Percentiles rank a stretch among this genome's conserved stretches.
Conservation (phyloP, 78 protist species). For the Polysphondylium violaceum region DNA sequence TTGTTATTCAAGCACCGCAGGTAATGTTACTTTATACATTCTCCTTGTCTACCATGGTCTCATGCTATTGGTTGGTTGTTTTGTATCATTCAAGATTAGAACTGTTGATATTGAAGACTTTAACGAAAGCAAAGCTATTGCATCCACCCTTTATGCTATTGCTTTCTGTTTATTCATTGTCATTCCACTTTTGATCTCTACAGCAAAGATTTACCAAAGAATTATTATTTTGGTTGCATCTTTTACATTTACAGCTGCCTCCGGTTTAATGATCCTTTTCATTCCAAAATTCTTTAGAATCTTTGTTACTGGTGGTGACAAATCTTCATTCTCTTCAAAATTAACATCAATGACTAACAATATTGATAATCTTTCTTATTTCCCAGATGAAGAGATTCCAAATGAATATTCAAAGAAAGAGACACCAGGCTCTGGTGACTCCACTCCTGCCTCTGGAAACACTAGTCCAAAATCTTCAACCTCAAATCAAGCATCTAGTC, state of each 20-base stretch:
- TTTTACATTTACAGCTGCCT: background rate
- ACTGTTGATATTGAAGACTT: slow-evolving; percentile 32
- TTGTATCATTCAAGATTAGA: slow-evolving; percentile 36
- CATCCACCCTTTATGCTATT: slow-evolving; percentile 15
- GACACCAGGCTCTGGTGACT: too few relatives aligned
- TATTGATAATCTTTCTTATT: too few relatives aligned
- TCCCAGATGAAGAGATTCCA: too few relatives aligned
- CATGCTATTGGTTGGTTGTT: slow-evolving; percentile 18
- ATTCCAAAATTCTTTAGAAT: slow-evolving; percentile 38
- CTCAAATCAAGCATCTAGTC: too few relatives aligned
- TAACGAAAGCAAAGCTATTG: slow-evolving; percentile 32
- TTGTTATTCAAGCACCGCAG: background rate
- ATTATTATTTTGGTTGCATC: slow-evolving; percentile 16
- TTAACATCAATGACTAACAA: too few relatives aligned
- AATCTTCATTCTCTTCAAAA: too few relatives aligned
- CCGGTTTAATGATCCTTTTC: slow-evolving; percentile 17
- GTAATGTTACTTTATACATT: slow-evolving; percentile 2
- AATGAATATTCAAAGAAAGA: too few relatives aligned
- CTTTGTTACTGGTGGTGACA: too few relatives aligned
- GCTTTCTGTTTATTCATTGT: slow-evolving; percentile 26
- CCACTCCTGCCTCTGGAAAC: too few relatives aligned
- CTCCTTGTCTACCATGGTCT: background rate
- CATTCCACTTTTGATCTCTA: slow-evolving; percentile 18
- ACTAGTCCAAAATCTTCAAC: too few relatives aligned
- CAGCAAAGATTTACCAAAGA: background rate